phyloP scores from a whole-genome alignment of 2,329 filamentous ascomycete genomes.

The Saccharata proteae region DNA sequence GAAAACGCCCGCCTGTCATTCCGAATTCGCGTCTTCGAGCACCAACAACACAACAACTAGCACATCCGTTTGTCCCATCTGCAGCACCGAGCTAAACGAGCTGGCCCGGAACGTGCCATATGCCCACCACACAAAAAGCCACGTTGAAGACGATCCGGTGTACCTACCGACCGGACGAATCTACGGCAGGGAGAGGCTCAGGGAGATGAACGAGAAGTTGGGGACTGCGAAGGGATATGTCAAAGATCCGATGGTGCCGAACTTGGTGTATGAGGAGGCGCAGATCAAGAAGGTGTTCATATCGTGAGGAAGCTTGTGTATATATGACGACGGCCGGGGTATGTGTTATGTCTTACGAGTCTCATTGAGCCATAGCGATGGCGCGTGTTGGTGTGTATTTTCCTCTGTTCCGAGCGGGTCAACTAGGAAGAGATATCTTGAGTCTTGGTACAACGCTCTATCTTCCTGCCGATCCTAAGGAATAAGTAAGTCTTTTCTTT shows the following conservation, averaged over 20 bases:
- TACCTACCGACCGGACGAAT: conserved; percentile 79
- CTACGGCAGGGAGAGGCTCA: conserved; percentile 64
- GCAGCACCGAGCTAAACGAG: conserved; percentile 87
- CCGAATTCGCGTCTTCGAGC: conserved; percentile 45
- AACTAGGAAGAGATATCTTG: no score
- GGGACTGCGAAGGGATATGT: conserved; percentile 55
- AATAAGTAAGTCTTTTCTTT: no score
- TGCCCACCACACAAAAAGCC: conserved; percentile 87
- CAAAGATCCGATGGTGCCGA: conserved; percentile 60
- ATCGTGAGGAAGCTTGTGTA: conserved; percentile 41
- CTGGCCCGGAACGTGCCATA: conserved; percentile 83
- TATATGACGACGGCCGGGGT: no score
- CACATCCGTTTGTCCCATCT: conserved; percentile 81
- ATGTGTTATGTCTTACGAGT: background rate
- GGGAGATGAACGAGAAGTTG: conserved; percentile 68
- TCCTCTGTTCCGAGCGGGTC: no score
- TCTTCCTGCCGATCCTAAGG: no score
- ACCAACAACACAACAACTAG: conserved; percentile 46
- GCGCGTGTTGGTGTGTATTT: no score
- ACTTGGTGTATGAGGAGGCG: conserved; percentile 47
- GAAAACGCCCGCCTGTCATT: conserved; percentile 90
- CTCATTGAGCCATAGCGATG: no score
- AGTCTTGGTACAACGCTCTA: no score
- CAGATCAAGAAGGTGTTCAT: conserved; percentile 83
- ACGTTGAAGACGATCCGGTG: conserved; percentile 76